Conservation (phyloP, 2,329 filamentous ascomycete genomes). For the Bipolaris gigantea region DNA sequence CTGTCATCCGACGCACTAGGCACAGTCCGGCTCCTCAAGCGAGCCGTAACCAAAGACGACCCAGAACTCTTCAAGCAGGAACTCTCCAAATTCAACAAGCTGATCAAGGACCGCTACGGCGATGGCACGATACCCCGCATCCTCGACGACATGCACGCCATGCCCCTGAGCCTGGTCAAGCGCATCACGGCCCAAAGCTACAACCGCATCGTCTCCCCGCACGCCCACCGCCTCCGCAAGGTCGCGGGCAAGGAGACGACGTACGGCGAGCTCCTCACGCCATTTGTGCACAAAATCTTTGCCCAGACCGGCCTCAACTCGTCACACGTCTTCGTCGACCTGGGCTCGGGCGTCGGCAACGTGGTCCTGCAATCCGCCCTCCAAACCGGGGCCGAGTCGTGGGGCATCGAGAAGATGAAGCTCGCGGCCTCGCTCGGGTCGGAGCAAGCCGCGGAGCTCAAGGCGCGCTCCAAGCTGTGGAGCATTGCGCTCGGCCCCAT, state of each 20-base stretch:
- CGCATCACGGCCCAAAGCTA: constrained; percentile 88
- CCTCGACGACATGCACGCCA: constrained; percentile 67
- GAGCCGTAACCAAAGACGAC: constrained; percentile 69
- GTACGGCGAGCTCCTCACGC: constrained; percentile 88
- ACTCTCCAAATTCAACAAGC: constrained; percentile 75
- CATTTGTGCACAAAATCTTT: constrained; percentile 82
- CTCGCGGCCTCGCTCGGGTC: constrained; percentile 83
- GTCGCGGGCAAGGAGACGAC: constrained; percentile 92
- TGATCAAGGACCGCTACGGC: constrained; percentile 65
- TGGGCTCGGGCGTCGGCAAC: constrained; percentile 95
- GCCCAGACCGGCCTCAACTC: constrained; percentile 76
- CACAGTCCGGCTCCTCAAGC: constrained; percentile 74
- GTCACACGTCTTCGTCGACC: constrained; percentile 85
- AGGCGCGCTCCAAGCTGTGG: constrained; percentile 84
- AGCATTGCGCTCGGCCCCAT: constrained; percentile 78
- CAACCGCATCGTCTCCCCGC: constrained; percentile 86
- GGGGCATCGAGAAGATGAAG: constrained; percentile 95
- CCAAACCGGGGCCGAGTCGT: constrained; percentile 90
- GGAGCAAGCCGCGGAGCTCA: constrained; percentile 79
- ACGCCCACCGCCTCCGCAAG: constrained; percentile 78
- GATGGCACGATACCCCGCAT: constrained; percentile 73
- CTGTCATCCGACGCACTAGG: constrained; percentile 74
- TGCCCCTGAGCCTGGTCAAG: constrained; percentile 68
- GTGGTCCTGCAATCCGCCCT: constrained; percentile 92
- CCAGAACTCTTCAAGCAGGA: constrained; percentile 70